Evolutionary conservation across 2,329 filamentous ascomycete species (phyloP), one percentile per base, ranked within the genome.

Genomic region (Penicillium olsonii): DNA sequence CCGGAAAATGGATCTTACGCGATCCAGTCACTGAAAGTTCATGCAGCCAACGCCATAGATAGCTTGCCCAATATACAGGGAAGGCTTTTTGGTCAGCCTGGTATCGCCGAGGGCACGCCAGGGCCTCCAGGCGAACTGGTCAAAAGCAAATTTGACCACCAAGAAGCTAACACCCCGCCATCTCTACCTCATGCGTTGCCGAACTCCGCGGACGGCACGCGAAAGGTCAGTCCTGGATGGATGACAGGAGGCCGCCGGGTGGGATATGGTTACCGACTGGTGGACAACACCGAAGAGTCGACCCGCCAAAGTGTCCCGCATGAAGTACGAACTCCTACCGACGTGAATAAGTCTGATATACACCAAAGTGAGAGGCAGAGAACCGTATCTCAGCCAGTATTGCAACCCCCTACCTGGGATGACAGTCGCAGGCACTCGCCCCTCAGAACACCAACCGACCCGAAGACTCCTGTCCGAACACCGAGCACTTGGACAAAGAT

Each of bases 191-290:
- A 42, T 17, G 12, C 14, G 8, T 14, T 26, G 18, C 37, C 45
- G 7, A 42, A 2, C 17, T 8, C 33, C n/a, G 18, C n/a, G 7
- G 9, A 42, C 11, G 48, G 49, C 8, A 18, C 19, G 8, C 67
- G 68, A 14, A 69, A 62, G 54, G 60, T 71, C 37, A 75, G 72
- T 41, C 54, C 70, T 24, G 72, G 70, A 18, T 75, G 72, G 72
- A 66, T 74, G 64, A 70, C 71, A 9, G 69, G 63, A 18, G 71
- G 71, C 3, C 67, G 66, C 48, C 66, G 71, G 17, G 54, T 67
- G 37, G 71, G 71, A 1, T 74, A 73, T 54, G 70, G 70, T 2
- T 74, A 73, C 48, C 64, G 54, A 14, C 59, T 70, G 43, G 66
- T 74, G 12, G 45, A 57, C 17, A 52, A 58, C 19, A 53, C 59